Evolutionary conservation across 306 rosid species (phyloP).

Genomic region (Nissolia schottii): DNA sequence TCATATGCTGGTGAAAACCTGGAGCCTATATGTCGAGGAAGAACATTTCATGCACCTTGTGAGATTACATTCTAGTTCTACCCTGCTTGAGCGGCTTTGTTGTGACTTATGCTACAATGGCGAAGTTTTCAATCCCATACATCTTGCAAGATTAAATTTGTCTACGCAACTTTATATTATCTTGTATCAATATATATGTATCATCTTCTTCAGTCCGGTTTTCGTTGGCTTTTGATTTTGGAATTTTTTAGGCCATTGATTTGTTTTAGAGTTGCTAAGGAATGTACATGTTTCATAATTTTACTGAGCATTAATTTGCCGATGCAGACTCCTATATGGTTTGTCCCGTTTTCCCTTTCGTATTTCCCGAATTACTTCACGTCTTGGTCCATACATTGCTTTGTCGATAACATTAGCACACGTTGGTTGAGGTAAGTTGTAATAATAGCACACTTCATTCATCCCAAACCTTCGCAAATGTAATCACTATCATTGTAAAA

Average conservation of each 20-base stretch:
- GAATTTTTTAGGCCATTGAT: conserved; percentile 1
- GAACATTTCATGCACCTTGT: conserved; percentile 98
- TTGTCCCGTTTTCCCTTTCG: neutral
- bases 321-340: conserved; percentile 1
- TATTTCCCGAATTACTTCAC: neutral
- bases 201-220: conserved; percentile 31
- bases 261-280: conserved; percentile 18
- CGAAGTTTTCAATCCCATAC: conserved; percentile 23
- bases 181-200: conserved; percentile 27
- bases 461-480: too few relatives aligned
- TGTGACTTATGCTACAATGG: conserved; percentile 20
- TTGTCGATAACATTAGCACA: neutral
- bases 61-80: conserved; percentile 77
- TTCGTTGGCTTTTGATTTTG: conserved; percentile 17
- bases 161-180: conserved; percentile 8
- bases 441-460: too few relatives aligned
- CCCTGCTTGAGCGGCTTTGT: conserved; percentile 32
- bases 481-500: too few relatives aligned
- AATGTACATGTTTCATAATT: conserved; percentile 31
- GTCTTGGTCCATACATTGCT: neutral
- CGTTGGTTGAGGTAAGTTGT: neutral
- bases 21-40: conserved; percentile 91
- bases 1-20: conserved; percentile 95
- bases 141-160: conserved; percentile 17
- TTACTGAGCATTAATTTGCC: conserved; percentile 10